Percentiles rank a stretch among this genome's conserved stretches.
Evolutionary conservation across 2,329 filamentous ascomycete species (phyloP).

Genomic region (Coniochaeta sp.): DNA sequence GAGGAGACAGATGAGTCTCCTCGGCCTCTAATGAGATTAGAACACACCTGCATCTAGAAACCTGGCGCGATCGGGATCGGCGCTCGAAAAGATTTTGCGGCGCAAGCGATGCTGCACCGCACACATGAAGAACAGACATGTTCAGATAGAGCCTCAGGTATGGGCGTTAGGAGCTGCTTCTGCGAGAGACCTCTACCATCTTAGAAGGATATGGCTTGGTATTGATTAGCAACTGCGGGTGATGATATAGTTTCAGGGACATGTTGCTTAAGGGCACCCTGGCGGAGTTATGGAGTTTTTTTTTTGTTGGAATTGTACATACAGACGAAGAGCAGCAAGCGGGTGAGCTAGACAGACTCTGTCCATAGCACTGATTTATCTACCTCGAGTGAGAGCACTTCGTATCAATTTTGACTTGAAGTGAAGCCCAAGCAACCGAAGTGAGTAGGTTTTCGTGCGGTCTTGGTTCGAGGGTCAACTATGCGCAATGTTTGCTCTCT

Average conservation of each 20-base stretch:
- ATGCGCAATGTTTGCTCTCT: too few species aligned
- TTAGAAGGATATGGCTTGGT: not conserved
- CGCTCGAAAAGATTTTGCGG: not conserved
- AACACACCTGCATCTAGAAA: not conserved
- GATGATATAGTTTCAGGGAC: not conserved
- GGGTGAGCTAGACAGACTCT: not conserved
- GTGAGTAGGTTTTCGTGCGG: too few species aligned
- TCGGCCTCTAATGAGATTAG: constrained; percentile 43
- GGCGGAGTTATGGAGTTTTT: not conserved
- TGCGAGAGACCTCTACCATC: not conserved
- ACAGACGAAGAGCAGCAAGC: not conserved
- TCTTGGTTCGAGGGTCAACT: too few species aligned
- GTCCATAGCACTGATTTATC: not conserved
- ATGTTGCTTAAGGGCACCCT: not conserved
- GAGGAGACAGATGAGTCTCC: constrained; percentile 64
- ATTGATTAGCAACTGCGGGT: not conserved
- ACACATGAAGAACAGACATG: not conserved
- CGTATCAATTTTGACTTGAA: too few species aligned
- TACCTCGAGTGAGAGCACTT: not conserved
- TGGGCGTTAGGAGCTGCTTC: not conserved
- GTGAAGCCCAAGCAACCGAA: too few species aligned
- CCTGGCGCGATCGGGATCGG: not conserved
- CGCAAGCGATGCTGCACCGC: not conserved
- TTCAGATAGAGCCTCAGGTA: not conserved
- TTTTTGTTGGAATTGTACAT: too few species aligned